Evolutionary conservation across 108 stramenopile genomes (phyloP), one percentile per base, ranked within the genome.

Genomic region (Cylindrotheca closterium): DNA sequence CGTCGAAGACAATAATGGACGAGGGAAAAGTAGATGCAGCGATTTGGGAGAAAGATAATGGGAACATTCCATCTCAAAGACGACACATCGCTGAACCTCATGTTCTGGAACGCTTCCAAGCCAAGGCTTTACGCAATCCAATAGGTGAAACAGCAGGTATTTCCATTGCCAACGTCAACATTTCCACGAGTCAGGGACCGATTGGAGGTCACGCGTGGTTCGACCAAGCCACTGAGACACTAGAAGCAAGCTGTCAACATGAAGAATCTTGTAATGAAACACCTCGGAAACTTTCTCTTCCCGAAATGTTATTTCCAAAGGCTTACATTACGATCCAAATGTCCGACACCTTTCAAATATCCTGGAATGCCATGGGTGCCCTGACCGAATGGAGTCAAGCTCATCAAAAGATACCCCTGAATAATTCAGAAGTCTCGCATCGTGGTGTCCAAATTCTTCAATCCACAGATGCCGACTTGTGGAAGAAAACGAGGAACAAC

Each of bases 281-380:
- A 34, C 3, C 25, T 7, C 56, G 57, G 52, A 33, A 58, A 51
- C 19, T 51, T n/a, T 46, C 30, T 15, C 72, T 81, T 48, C 90
- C 90, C 34, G 90, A 91, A 78, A 91, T 91, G 64, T 76, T 85
- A 19, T 91, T 91, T 59, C 65, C 81, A 19, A 58, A 68, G 55
- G 84, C 90, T 15, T 64, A 76, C 48, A 58, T 86, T 8, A 79
- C 78, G 10, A 31, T 82, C 10, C 37, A 47, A 74, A 51, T 60
- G 73, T 50, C 33, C 33, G 42, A 60, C 23, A n/a, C 18, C 31
- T 25, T 47, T 46, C 1, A 48, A 23, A 30, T 85, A 47, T 32
- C 64, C 49, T 84, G 83, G 61, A 66, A 64, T 60, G 84, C 79
- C 22, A 49, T 55, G 37, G 82, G 72, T 63, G 82, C 82, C n/a